Conservation (phyloP, 768 basidiomycete genomes). For the Hortiboletus flavorubellus region DNA sequence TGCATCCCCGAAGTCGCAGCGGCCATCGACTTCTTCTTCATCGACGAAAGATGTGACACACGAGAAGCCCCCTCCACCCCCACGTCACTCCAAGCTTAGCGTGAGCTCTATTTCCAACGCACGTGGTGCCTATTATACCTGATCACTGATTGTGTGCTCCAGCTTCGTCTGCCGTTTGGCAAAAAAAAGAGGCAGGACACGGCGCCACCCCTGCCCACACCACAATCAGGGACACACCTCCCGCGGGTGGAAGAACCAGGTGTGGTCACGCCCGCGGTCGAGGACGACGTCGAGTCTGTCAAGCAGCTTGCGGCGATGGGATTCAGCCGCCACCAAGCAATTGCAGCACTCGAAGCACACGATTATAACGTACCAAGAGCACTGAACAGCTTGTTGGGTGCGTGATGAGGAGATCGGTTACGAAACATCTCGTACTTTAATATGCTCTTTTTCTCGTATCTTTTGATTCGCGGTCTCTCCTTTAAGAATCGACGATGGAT, state of each 20-base stretch:
- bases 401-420: constrained; percentile 12
- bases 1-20: constrained; percentile 50
- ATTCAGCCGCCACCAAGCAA: constrained; percentile 78
- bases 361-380: constrained; percentile 81
- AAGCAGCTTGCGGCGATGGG: constrained; percentile 87
- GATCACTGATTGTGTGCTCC: constrained; percentile 10
- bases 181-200: constrained; percentile 67
- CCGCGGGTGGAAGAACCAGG: constrained; percentile 46
- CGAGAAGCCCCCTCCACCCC: constrained; percentile 52
- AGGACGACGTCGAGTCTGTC: constrained; percentile 73
- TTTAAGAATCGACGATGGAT: constrained; percentile 15
- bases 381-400: constrained; percentile 66
- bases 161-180: constrained; percentile 77
- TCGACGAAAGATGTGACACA: constrained; percentile 47
- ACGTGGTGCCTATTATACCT: not conserved
- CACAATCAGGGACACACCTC: constrained; percentile 33
- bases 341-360: constrained; percentile 79
- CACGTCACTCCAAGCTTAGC: constrained; percentile 71
- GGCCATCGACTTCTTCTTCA: constrained; percentile 58
- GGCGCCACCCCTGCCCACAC: constrained; percentile 40
- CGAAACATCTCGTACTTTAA: constrained; percentile 18
- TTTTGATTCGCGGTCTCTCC: constrained; percentile 11
- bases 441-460: constrained; percentile 5
- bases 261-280: constrained; percentile 47
- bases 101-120: constrained; percentile 43